Conservation (phyloP, 768 basidiomycete species). For the Xerocomellus amylosporus region DNA sequence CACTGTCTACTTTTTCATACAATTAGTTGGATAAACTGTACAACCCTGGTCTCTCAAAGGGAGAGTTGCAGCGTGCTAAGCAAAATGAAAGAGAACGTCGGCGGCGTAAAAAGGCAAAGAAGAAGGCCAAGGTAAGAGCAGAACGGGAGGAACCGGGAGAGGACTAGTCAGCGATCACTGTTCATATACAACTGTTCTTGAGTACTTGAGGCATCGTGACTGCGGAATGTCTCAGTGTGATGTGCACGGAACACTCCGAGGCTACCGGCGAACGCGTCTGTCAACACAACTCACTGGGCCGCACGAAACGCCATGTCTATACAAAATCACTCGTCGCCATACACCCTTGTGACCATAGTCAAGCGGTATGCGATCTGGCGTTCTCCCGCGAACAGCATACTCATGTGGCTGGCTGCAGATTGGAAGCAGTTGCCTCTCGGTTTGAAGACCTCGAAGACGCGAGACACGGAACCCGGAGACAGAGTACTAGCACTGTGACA, state of each 20-base stretch:
- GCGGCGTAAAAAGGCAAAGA: conserved; percentile 76
- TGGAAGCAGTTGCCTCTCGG: conserved; percentile 90
- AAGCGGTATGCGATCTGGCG: conserved; percentile 56
- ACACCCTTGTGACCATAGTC: conserved; percentile 78
- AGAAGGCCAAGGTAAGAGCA: conserved; percentile 45
- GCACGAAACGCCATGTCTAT: conserved; percentile 19
- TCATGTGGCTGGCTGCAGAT: conserved; percentile 41
- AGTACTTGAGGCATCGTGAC: neutral
- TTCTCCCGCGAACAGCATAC: conserved; percentile 2
- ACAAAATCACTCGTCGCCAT: conserved; percentile 49
- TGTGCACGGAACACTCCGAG: conserved; percentile 23
- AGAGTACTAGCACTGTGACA: conserved; percentile 32
- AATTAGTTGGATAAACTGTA: conserved; percentile 62
- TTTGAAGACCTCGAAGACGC: conserved; percentile 87
- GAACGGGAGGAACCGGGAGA: conserved; percentile 12
- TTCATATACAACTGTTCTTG: neutral
- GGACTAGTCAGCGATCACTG: conserved; percentile 6
- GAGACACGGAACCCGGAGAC: conserved; percentile 26
- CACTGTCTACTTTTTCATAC: conserved; percentile 1
- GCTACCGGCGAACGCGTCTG: neutral
- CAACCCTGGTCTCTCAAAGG: conserved; percentile 78
- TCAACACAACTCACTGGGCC: neutral
- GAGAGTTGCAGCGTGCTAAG: conserved; percentile 64
- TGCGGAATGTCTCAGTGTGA: neutral
- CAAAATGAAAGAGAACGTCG: conserved; percentile 74